A percentile compares a stretch with the other conserved stretches of the same genome.
Conservation (phyloP, 805 yeast genomes). For the Kluyveromyces lactis region DNA sequence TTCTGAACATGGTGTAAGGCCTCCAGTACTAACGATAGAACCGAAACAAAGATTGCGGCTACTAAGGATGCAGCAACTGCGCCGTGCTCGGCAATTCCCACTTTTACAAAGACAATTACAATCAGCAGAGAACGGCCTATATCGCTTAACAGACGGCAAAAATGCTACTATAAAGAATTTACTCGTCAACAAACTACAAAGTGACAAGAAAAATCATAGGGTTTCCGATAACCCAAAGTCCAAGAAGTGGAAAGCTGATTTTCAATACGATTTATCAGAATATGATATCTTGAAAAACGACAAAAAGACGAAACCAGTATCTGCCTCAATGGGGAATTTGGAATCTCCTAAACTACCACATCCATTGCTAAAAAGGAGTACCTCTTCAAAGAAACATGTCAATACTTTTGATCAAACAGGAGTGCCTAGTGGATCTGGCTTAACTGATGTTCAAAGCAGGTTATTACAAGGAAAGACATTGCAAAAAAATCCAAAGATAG, state of each 20-base stretch:
- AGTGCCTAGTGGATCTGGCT: not conserved
- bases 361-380: conserved; percentile 3
- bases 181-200: not conserved
- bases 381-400: not conserved
- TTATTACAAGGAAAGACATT: conserved; percentile 6
- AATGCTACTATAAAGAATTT: not conserved
- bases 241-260: conserved; percentile 22
- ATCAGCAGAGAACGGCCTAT: not conserved
- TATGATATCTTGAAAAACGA: conserved; percentile 13
- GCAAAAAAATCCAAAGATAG: not conserved
- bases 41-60: conserved; percentile 25
- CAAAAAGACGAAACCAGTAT: conserved; percentile 3
- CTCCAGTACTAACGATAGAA: conserved; percentile 25
- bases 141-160: not conserved
- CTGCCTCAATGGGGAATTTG: not conserved
- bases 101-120: not conserved
- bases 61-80: conserved; percentile 21
- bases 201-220: too few relatives aligned
- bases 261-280: conserved; percentile 24
- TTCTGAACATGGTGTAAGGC: conserved; percentile 12
- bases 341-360: conserved; percentile 11
- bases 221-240: not conserved
- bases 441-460: conserved; percentile 5
- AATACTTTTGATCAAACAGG: not conserved
- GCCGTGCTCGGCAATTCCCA: conserved; percentile 5